Base-by-base conservation (phyloP, 257 asterid species). In the Fraxinus excelsior region DNA sequence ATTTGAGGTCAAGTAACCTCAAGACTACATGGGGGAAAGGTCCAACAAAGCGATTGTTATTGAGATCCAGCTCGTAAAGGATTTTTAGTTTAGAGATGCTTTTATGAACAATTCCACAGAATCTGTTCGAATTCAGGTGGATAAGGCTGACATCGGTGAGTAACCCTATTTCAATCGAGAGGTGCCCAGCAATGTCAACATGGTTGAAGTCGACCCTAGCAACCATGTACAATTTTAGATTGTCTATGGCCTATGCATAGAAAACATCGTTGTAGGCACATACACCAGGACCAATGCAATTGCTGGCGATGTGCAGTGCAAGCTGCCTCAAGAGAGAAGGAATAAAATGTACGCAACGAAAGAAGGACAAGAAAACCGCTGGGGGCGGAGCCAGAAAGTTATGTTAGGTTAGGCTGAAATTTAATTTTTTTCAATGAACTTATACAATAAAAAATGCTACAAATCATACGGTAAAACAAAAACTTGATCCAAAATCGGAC, bases 201-300 rank as follows among this genome's bases (percentile, higher is more conserved):
- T 85, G 87, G 83, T 90, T 94, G 14, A 94, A 83, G 65, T 94
- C 98, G 9, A 94, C 35, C 0, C 97, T 97, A 25, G 98, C 98
- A 14, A 94, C 98, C 23, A 90, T 94, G 11, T 74, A 81, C 18
- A 77, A 12, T 0, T 23, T 86, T 10, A 83, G 74, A 28, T 89
- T 89, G 49, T 94, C 93, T 26, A 88, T 80, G 1, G 98, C 89
- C 1, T 78, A 65, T 0, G 86, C 90, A 26, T 97, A 94, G 16
- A 82, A 88, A 1, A 92, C 94, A 2, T 96, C 96, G 0, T 78
- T 86, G 75, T 92, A 92, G 21, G 86, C 40, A 44, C 97, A 92
- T 0, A 94, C 96, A 12, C 89, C 82, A 0, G 91, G 80, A 25
- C 98, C 97, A 0, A 62, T 80, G 97, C 98, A 94, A 28, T 90